Percentiles rank a stretch among this genome's conserved stretches.
phyloP scores from a whole-genome alignment of 352 stramenopile genomes.

The Phytophthora meadii region DNA sequence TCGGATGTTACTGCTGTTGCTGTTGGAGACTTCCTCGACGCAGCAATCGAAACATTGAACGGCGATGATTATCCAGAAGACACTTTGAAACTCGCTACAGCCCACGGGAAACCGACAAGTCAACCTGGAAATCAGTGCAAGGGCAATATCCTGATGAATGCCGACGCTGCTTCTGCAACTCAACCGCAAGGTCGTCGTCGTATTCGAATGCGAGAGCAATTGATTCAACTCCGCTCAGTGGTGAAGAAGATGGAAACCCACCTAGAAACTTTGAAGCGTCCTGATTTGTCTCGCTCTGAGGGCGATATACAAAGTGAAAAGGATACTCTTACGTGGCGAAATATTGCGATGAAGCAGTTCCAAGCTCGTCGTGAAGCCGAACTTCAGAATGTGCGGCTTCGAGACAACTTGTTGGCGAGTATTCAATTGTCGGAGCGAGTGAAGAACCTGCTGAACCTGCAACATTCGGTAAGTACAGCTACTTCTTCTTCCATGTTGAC shows the following conservation, averaged over 20 bases:
- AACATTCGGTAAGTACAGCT: background rate
- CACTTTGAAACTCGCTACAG: background rate
- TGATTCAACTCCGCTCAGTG: constrained; percentile 17
- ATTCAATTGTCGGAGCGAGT: constrained; percentile 7
- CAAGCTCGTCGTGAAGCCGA: constrained; percentile 6
- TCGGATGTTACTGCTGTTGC: background rate
- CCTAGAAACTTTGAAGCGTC: constrained; percentile 10
- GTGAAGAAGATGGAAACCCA: constrained; percentile 10
- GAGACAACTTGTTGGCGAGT: constrained; percentile 7
- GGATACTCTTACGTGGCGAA: background rate
- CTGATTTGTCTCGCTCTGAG: constrained; percentile 5
- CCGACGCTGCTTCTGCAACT: background rate
- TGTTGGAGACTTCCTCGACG: background rate
- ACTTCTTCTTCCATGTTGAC: no score
- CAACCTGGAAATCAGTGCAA: no score
- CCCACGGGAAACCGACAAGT: background rate
- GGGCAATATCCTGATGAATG: no score
- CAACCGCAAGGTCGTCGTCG: background rate
- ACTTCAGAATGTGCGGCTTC: constrained; percentile 7
- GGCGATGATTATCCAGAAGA: background rate
- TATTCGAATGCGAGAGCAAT: constrained; percentile 8
- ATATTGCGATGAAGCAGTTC: constrained; percentile 9
- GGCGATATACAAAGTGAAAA: background rate
- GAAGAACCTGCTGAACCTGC: constrained; percentile 2
- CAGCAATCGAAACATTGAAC: background rate